These are phyloP conservation scores for Extremus antarcticus DNA, from an alignment of 495 filamentous ascomycete species.

Conservation along the genomic window DNA sequence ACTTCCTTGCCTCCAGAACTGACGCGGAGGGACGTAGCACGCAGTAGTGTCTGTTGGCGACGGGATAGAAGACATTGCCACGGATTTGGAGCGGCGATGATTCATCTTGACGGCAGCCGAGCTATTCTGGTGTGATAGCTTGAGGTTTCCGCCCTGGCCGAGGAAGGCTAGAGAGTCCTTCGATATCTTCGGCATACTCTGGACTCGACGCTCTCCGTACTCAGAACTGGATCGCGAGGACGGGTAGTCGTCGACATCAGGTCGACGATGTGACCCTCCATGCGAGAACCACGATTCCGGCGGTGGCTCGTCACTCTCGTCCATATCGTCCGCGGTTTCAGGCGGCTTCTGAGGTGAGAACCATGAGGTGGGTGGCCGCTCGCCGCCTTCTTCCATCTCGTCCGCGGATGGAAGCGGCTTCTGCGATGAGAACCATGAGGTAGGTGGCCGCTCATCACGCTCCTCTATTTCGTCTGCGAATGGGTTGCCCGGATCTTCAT, in stretches of 20 bases:
- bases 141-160: not conserved
- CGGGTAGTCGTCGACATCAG: no score
- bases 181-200: no score
- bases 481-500: slow-evolving; percentile 18
- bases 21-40: not conserved
- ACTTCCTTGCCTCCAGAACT: not conserved
- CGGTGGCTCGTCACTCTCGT: not conserved
- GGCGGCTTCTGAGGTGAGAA: not conserved
- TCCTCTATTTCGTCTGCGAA: slow-evolving; percentile 1
- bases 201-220: no score
- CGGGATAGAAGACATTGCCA: not conserved
- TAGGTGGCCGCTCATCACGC: not conserved
- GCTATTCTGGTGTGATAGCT: not conserved
- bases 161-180: no score
- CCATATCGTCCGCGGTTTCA: not conserved
- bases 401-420: not conserved
- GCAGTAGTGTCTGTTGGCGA: not conserved
- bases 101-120: not conserved
- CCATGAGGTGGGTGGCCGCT: not conserved
- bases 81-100: not conserved
- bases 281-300: not conserved
- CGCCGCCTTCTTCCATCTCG: not conserved
- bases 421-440: not conserved
- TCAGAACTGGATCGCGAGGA: no score
- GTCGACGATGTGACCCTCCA: not conserved